These are phyloP conservation scores for Vigna trinervia DNA, from an alignment of 306 rosid species.

Conservation along the genomic window DNA sequence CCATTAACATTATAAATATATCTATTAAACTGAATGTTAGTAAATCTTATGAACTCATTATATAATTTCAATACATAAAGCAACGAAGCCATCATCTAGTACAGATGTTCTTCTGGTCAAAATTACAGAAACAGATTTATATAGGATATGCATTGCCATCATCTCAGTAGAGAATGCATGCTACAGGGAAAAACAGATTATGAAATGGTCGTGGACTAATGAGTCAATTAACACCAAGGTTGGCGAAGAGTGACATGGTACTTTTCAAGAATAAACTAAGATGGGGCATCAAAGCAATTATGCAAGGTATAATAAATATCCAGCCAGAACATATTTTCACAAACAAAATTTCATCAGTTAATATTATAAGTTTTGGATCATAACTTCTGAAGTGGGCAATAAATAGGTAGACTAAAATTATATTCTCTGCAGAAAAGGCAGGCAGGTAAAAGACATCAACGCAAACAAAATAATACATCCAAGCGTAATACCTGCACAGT, in stretches of 20 bases:
- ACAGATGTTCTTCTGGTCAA: conserved; percentile 24
- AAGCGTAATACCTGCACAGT: conserved; percentile 81
- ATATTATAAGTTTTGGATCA: background rate
- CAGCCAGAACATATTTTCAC: background rate
- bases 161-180: background rate
- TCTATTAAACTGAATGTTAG: conserved; percentile 38
- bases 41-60: background rate
- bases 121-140: conserved; percentile 5
- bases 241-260: background rate
- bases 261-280: conserved; percentile 15
- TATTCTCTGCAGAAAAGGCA: conserved; percentile 31
- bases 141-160: conserved; percentile 33
- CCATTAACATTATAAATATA: conserved; percentile 49
- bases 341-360: conserved; percentile 8
- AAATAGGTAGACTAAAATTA: conserved; percentile 6
- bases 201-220: background rate
- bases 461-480: conserved; percentile 7
- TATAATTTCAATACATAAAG: background rate
- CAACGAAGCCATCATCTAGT: conserved; percentile 24
- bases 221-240: background rate
- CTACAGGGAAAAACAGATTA: background rate
- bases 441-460: conserved; percentile 25
- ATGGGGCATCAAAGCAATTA: background rate
- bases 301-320: background rate
- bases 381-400: conserved; percentile 10